phyloP scores from a whole-genome alignment of 2,329 filamentous ascomycete genomes.

The Cercospora sesami region DNA sequence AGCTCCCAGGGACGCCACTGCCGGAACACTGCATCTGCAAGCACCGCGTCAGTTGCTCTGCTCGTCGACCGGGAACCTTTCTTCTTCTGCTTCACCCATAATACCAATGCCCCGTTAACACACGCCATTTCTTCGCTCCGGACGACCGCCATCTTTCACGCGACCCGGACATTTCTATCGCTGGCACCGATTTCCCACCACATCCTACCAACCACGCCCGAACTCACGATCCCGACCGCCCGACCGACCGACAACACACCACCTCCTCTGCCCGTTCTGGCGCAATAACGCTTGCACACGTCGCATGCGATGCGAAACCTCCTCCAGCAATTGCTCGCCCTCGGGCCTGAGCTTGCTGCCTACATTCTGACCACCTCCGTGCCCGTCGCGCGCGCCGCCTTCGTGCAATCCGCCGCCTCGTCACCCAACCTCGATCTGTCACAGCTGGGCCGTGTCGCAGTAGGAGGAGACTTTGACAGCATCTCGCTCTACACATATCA shows the following conservation, averaged over 20 bases:
- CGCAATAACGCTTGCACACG: slow-evolving; percentile 3
- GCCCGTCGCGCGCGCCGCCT: slow-evolving; percentile 24
- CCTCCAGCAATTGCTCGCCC: slow-evolving; percentile 38
- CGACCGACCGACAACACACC: slow-evolving; percentile 4
- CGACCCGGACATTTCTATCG: slow-evolving; percentile 5
- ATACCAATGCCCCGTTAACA: not conserved
- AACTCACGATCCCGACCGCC: not conserved
- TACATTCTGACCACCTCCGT: slow-evolving; percentile 35
- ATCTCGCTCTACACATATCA: slow-evolving; percentile 86
- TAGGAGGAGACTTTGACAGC: slow-evolving; percentile 86
- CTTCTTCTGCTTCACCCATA: not conserved
- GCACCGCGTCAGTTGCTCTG: not conserved
- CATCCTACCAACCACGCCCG: not conserved
- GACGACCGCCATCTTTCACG: not conserved
- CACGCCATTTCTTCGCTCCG: not conserved
- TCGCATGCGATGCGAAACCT: slow-evolving; percentile 35
- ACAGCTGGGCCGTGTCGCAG: slow-evolving; percentile 75
- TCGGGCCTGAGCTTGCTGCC: slow-evolving; percentile 39
- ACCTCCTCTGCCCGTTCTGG: slow-evolving; percentile 2
- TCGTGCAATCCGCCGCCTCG: slow-evolving; percentile 48
- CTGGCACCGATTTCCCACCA: not conserved
- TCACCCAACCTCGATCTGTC: slow-evolving; percentile 73
- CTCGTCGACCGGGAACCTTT: not conserved
- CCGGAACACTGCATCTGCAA: slow-evolving; percentile 11
- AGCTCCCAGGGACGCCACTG: slow-evolving; percentile 7